Evolutionary conservation across 108 stramenopile genomes (phyloP).

Genomic region (Cylindrotheca closterium): DNA sequence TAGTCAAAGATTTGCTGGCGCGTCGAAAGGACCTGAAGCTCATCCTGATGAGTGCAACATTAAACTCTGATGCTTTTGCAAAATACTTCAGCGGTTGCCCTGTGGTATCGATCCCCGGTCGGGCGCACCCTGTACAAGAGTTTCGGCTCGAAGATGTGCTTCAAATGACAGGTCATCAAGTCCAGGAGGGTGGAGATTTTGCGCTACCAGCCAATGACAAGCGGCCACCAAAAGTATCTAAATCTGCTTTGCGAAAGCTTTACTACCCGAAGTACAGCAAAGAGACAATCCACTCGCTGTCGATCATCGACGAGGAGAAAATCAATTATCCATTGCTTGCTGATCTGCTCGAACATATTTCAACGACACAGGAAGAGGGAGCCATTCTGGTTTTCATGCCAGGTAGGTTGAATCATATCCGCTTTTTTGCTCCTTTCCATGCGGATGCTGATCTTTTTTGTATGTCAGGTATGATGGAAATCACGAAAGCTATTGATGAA

Average conservation of each 20-base stretch:
- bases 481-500: constrained; percentile 70
- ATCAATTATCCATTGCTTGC: constrained; percentile 76
- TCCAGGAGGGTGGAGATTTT: constrained; percentile 51
- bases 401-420: too few species aligned
- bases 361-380: constrained; percentile 56
- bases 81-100: constrained; percentile 82
- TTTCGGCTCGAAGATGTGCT: constrained; percentile 83
- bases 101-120: constrained; percentile 76
- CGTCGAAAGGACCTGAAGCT: constrained; percentile 74
- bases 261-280: constrained; percentile 61
- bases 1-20: constrained; percentile 75
- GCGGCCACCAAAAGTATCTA: constrained; percentile 42
- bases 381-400: constrained; percentile 90
- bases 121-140: constrained; percentile 79
- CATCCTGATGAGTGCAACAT: constrained; percentile 91
- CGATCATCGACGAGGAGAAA: constrained; percentile 70
- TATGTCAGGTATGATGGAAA: constrained; percentile 80
- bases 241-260: constrained; percentile 45
- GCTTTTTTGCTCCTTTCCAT: constrained; percentile 33
- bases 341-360: constrained; percentile 55
- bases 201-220: constrained; percentile 37
- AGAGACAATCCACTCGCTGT: constrained; percentile 59
- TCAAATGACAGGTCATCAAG: constrained; percentile 55
- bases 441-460: constrained; percentile 89
- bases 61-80: constrained; percentile 83